phyloP scores from a whole-genome alignment of 257 asterid genomes.

The Nicotiana sylvestris region DNA sequence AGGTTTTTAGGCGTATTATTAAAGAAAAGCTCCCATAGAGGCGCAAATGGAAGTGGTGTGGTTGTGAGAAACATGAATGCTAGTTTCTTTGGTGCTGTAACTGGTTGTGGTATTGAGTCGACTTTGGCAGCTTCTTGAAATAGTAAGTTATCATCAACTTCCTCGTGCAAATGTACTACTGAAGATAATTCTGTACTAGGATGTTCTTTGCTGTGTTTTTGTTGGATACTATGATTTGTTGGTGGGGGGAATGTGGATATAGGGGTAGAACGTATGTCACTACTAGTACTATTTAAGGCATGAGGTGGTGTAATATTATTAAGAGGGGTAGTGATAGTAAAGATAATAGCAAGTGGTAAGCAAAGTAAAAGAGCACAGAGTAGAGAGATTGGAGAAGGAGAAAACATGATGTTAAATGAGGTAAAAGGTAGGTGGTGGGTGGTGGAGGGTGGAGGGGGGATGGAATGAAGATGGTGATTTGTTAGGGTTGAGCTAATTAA shows the following conservation, averaged over 20 bases:
- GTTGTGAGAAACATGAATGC: conserved; percentile 80
- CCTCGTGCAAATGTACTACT: not conserved
- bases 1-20: conserved; percentile 31
- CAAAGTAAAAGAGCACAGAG: conserved; percentile 70
- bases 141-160: conserved; percentile 25
- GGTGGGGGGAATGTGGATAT: no score
- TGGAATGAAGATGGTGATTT: not conserved
- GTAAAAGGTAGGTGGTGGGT: not conserved
- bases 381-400: conserved; percentile 62
- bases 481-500: not conserved
- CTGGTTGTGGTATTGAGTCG: conserved; percentile 35
- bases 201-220: not conserved
- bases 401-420: conserved; percentile 26
- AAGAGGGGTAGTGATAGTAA: conserved; percentile 49
- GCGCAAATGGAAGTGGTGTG: conserved; percentile 58
- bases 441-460: not conserved
- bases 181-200: not conserved
- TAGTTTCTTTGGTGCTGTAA: conserved; percentile 32
- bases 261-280: not conserved
- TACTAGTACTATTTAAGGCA: not conserved
- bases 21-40: conserved; percentile 72
- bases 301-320: not conserved
- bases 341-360: conserved; percentile 64
- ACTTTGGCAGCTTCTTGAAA: conserved; percentile 39
- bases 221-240: not conserved